Evolutionary conservation across 306 rosid genomes (phyloP), one percentile per base, ranked within the genome.

Genomic region (Abrus pulchellus): DNA sequence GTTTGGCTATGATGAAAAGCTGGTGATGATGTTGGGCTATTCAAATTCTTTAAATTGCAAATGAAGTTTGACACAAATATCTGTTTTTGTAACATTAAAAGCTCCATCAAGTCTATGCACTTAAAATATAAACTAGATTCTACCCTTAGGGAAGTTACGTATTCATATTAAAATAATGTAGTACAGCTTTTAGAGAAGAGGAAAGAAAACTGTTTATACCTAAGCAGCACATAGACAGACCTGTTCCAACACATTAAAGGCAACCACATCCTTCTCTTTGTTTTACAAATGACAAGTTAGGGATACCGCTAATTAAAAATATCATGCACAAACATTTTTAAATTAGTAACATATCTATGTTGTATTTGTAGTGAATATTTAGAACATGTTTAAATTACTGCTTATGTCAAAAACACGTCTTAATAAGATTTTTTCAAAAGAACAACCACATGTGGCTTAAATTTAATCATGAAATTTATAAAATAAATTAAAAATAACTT

Each of bases 211-310:
- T 63, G 53, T 8, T 49, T 3, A 32, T 61, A 27, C 44, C 12
- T 13, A 43, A 68, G 43, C 29, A 41, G 44, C 49, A 72, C 56
- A 47, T 5, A 34, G 14, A 56, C 33, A 50, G 50, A 59, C 4
- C 65, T 57, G 61, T 27, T 40, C 14, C 12, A 41, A 76, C 53
- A 55, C 45, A 54, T 52, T 77, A 63, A 70, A 49, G 27, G 54
- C n/a, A 62, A 27, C 56, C 60, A 56, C 49, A 45, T 54, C 45
- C 55, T 8, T n/a, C 5, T 82, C 28, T 47, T 67, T 30, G 20
- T 68, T 63, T 56, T 61, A 55, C 55, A 30, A 32, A 72, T 13
- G 33, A 53, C 76, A 65, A 29, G 49, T 65, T 78, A 78, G 28
- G 61, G 33, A 29, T 1, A 45, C 43, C 40, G 14, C 3, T 77